Evolutionary conservation across 306 rosid genomes (phyloP).

Genomic region (Lathyrus aphaca): DNA sequence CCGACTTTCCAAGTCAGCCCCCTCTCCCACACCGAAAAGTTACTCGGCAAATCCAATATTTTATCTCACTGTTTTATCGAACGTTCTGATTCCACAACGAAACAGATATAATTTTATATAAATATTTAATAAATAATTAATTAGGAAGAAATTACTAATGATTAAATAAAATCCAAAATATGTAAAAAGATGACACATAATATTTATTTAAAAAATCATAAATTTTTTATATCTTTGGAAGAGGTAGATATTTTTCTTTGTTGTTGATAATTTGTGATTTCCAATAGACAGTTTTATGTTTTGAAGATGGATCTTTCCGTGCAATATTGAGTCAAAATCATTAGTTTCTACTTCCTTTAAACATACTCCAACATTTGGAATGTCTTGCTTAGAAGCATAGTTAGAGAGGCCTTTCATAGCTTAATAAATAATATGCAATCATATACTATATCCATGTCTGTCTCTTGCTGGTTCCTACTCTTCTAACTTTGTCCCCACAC

Average conservation of each 20-base stretch:
- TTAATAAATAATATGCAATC: conserved; percentile 33
- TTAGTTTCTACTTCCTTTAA: conserved; percentile 42
- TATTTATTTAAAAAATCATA: too few species aligned
- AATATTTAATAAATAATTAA: too few species aligned
- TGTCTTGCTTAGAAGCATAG: conserved; percentile 63
- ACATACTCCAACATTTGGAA: conserved; percentile 40
- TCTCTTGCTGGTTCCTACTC: conserved; percentile 21
- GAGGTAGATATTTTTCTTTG: neutral
- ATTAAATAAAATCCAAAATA: too few species aligned
- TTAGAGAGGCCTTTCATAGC: conserved; percentile 42
- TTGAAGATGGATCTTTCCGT: conserved; percentile 20
- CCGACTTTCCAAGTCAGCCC: too few species aligned
- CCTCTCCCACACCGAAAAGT: too few species aligned
- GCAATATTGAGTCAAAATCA: conserved; percentile 42
- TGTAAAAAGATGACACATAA: too few species aligned
- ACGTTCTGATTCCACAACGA: too few species aligned
- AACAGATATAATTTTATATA: too few species aligned
- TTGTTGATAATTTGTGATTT: conserved; percentile 3
- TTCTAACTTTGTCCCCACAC: neutral
- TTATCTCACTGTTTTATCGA: too few species aligned
- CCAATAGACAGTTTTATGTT: neutral
- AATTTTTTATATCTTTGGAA: neutral
- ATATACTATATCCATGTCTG: conserved; percentile 5
- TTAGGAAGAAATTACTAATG: too few species aligned
- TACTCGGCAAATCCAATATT: too few species aligned